phyloP scores from a whole-genome alignment of 495 filamentous ascomycete species.

The Pyronema domesticum region DNA sequence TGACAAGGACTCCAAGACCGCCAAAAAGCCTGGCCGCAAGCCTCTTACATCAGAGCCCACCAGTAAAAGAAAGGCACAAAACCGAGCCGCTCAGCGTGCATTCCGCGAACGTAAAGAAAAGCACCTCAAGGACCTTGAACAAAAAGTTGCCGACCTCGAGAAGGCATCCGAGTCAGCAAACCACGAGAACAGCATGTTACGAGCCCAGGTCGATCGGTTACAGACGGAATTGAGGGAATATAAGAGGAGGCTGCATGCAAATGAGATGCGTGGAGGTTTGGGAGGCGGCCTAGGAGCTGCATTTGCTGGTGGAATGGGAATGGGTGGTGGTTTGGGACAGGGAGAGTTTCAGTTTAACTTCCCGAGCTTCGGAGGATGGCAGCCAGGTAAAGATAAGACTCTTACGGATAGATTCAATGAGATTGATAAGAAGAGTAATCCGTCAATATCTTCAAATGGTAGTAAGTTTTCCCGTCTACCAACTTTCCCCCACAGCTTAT shows the following conservation, averaged over 20 bases:
- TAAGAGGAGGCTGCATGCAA: constrained; percentile 19
- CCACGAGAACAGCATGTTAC: constrained; percentile 70
- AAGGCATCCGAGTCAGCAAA: constrained; percentile 66
- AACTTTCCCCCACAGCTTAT: too few species aligned
- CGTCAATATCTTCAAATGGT: neutral
- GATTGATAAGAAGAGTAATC: constrained; percentile 17
- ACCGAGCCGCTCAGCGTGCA: constrained; percentile 86
- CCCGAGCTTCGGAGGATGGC: constrained; percentile 55
- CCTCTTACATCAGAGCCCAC: constrained; percentile 89
- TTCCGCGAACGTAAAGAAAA: constrained; percentile 98
- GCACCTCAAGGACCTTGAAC: constrained; percentile 88
- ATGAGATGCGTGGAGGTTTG: constrained; percentile 1
- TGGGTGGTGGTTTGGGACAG: too few species aligned
- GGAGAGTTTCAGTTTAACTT: constrained; percentile 71
- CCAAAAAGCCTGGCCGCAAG: constrained; percentile 94
- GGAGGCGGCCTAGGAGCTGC: constrained; percentile 27
- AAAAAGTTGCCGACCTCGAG: constrained; percentile 82
- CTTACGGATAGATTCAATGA: constrained; percentile 18
- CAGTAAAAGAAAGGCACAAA: constrained; percentile 97
- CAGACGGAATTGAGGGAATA: constrained; percentile 77
- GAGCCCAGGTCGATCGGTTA: constrained; percentile 71
- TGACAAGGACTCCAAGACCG: constrained; percentile 41
- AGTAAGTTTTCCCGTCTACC: constrained; percentile 12
- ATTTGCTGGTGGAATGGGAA: too few species aligned
- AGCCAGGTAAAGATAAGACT: constrained; percentile 9